Conservation (phyloP, 2,329 filamentous ascomycete species). For the Coleophoma cylindrospora region DNA sequence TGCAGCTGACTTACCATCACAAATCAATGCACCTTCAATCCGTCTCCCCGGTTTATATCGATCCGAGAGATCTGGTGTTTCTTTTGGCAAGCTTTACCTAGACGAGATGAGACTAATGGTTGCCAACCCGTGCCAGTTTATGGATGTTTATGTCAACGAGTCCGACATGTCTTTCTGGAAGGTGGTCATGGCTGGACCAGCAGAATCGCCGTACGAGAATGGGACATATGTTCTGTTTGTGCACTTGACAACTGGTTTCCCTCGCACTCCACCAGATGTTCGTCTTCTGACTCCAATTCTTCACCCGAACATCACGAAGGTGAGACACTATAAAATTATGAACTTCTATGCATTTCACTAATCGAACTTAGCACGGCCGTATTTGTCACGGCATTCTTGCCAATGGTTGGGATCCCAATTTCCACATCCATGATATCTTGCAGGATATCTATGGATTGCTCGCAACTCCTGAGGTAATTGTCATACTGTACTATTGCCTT, state of each 20-base stretch:
- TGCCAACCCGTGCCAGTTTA: conserved; percentile 12
- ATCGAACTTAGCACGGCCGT: conserved; percentile 13
- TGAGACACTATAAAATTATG: neutral
- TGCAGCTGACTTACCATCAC: too few relatives aligned
- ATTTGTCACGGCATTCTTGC: conserved; percentile 20
- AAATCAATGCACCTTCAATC: neutral
- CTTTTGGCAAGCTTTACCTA: conserved; percentile 4
- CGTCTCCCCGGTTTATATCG: neutral
- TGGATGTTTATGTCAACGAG: conserved; percentile 18
- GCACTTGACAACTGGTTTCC: conserved; percentile 14
- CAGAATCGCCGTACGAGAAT: conserved; percentile 53
- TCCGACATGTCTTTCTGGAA: conserved; percentile 42
- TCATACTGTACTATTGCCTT: neutral
- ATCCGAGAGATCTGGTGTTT: neutral
- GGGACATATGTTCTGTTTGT: conserved; percentile 16
- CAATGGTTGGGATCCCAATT: conserved; percentile 15
- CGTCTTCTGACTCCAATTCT: conserved; percentile 19
- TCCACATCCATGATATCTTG: conserved; percentile 14
- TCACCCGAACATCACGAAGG: conserved; percentile 21
- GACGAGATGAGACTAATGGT: conserved; percentile 14
- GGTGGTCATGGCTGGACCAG: conserved; percentile 57
- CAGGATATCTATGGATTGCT: conserved; percentile 17
- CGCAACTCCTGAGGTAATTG: conserved; percentile 14
- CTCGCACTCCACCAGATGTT: conserved; percentile 11
- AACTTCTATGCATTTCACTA: neutral